phyloP scores from a whole-genome alignment of 1,284 basidiomycete genomes.

The Ceraceosorus bombacis region DNA sequence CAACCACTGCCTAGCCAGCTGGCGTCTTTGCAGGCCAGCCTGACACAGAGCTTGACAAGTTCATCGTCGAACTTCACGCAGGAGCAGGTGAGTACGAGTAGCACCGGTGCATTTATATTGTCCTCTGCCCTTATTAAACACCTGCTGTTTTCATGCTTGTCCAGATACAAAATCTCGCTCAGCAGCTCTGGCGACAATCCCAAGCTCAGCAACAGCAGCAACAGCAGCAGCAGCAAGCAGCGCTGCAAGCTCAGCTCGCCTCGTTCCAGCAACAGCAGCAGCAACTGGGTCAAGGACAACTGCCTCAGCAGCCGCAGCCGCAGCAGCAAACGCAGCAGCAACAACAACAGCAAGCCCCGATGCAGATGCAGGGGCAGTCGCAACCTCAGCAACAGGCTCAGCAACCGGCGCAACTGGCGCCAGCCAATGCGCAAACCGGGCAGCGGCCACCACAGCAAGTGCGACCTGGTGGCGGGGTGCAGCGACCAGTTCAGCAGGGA shows the following conservation, averaged over 20 bases:
- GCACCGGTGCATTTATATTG: background rate
- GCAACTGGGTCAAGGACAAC: background rate
- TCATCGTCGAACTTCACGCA: background rate
- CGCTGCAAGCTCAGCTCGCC: slow-evolving; percentile 13
- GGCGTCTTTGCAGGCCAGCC: background rate
- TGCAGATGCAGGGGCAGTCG: slow-evolving; percentile 8
- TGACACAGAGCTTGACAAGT: background rate
- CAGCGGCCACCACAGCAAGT: slow-evolving; percentile 13
- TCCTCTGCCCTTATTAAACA: background rate
- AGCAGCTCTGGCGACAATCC: background rate
- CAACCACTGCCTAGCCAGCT: background rate
- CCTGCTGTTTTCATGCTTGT: background rate
- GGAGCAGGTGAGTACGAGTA: background rate
- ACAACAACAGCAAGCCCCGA: slow-evolving; percentile 4
- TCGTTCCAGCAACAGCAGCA: slow-evolving; percentile 9
- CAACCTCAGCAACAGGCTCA: slow-evolving; percentile 10
- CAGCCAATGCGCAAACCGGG: slow-evolving; percentile 14
- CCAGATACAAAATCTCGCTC: background rate
- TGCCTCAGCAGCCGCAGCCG: slow-evolving; percentile 4
- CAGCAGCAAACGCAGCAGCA: slow-evolving; percentile 8
- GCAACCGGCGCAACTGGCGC: slow-evolving; percentile 18
- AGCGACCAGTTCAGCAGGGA: background rate
- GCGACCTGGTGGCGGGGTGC: background rate
- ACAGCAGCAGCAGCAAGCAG: slow-evolving; percentile 4
- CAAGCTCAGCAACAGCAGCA: background rate